Evolutionary conservation across 163 green algal species (phyloP).

Genomic region (Chlamydomonas reinhardtii): DNA sequence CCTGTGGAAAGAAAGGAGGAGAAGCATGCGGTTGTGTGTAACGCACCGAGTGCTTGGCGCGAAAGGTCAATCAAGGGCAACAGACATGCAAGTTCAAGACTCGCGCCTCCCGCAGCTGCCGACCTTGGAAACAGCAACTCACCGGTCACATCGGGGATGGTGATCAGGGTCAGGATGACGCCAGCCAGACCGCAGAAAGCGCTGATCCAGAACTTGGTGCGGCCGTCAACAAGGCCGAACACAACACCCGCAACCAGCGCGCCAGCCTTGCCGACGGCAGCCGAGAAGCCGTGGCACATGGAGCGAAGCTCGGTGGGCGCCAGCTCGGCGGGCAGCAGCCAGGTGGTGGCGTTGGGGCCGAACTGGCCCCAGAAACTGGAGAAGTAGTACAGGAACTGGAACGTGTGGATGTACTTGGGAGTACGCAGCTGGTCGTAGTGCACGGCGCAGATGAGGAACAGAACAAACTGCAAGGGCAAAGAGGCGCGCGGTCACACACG

Average conservation of each 20-base stretch:
- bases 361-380: constrained; percentile 79
- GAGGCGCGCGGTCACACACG: neutral
- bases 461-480: constrained; percentile 22
- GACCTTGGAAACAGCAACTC: neutral
- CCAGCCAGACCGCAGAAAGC: constrained; percentile 47
- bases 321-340: constrained; percentile 67
- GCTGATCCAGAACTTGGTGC: constrained; percentile 47
- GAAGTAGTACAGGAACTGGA: constrained; percentile 80
- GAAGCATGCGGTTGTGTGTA: too few species aligned
- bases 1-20: neutral
- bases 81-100: too few species aligned
- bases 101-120: too few species aligned
- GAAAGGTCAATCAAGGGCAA: too few species aligned
- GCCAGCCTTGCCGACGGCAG: constrained; percentile 75
- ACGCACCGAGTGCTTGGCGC: too few species aligned
- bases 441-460: constrained; percentile 49
- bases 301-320: constrained; percentile 44
- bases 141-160: neutral
- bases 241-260: constrained; percentile 47
- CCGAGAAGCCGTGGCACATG: constrained; percentile 75
- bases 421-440: constrained; percentile 13
- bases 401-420: constrained; percentile 41
- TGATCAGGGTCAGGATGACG: neutral
- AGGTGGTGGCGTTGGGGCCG: constrained; percentile 71
- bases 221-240: constrained; percentile 27